Evolutionary conservation across 2,329 filamentous ascomycete species (phyloP), one percentile per base, ranked within the genome.

Genomic region (Aspergillus unguis): DNA sequence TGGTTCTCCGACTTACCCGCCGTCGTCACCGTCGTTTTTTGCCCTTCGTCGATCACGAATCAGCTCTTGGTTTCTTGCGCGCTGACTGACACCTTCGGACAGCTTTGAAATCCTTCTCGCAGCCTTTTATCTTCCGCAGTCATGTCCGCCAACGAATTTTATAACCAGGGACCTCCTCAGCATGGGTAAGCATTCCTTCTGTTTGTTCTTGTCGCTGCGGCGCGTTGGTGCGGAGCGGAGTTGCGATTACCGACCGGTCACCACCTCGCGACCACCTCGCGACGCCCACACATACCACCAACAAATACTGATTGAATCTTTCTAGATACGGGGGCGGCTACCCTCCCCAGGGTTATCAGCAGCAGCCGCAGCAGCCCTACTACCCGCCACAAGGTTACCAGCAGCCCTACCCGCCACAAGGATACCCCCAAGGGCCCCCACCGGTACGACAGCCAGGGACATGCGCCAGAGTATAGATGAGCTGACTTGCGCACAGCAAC

Each of bases 311-410:
- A 49, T 40, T 29, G 11, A 5, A 9, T 31, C 10, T 11, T 6
- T n/a, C 23, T 17, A 42, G 52, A 43, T 44, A 38, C 38, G 38
- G 44, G 25, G 47, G 47, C 29, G 38, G 40, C 25, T 44, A 43
- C 31, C 46, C 28, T 11, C 46, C n/a, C 23, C 36, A 45, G 53
- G 67, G 70, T 66, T 58, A 72, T 40, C 66, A 63, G 17, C 65
- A 65, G 41, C 63, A 65, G 41, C 70, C 65, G 40, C 68, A 61
- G 44, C 69, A 68, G 53, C 67, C 71, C 53, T 71, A 71, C 48
- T 58, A 60, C 28, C 62, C 61, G 9, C 62, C 57, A 27, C 59
- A 60, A 38, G 62, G 65, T 25, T 66, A 58, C 41, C 65, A 60
- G 53, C 66, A 67, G 53, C 58, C 52, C 42, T 63, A 65, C 43